A percentile compares a stretch with the other conserved stretches of the same genome.
These are phyloP conservation scores for Corymbia maculata DNA, from an alignment of 345 rosid species.

Conservation along the genomic window DNA sequence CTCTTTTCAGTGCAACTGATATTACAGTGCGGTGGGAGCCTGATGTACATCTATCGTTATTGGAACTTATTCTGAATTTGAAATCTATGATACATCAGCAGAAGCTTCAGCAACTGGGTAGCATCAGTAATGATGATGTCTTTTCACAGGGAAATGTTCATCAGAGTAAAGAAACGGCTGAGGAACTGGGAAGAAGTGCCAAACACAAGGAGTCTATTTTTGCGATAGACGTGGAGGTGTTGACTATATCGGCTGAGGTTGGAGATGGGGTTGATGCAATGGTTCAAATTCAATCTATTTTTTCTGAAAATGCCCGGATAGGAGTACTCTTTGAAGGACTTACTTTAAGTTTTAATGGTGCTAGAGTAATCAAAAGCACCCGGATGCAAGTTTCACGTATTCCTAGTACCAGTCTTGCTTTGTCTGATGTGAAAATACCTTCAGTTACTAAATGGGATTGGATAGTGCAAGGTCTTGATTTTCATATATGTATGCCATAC, in stretches of 20 bases:
- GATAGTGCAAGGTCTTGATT: constrained; percentile 90
- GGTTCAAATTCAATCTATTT: constrained; percentile 87
- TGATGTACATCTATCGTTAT: constrained; percentile 67
- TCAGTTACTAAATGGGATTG: constrained; percentile 48
- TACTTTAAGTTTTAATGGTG: constrained; percentile 59
- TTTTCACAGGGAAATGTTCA: constrained; percentile 26
- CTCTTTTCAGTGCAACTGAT: constrained; percentile 90
- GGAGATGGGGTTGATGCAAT: constrained; percentile 90
- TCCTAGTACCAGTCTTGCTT: constrained; percentile 48
- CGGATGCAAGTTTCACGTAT: constrained; percentile 93
- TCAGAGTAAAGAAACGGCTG: constrained; percentile 28
- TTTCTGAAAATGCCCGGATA: constrained; percentile 92
- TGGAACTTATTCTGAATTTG: constrained; percentile 67
- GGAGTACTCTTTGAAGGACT: constrained; percentile 97
- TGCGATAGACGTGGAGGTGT: constrained; percentile 87
- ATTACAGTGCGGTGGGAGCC: constrained; percentile 90
- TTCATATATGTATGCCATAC: constrained; percentile 84
- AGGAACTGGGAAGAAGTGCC: constrained; percentile 31
- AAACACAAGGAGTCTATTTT: constrained; percentile 77
- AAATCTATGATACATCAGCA: constrained; percentile 49
- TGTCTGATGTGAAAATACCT: constrained; percentile 39
- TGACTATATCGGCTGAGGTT: constrained; percentile 67
- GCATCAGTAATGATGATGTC: constrained; percentile 19
- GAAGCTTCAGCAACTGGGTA: constrained; percentile 38
- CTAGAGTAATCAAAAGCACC: constrained; percentile 66